Conservation (phyloP, 2,329 filamentous ascomycete species). For the Epichloe aotearoae region DNA sequence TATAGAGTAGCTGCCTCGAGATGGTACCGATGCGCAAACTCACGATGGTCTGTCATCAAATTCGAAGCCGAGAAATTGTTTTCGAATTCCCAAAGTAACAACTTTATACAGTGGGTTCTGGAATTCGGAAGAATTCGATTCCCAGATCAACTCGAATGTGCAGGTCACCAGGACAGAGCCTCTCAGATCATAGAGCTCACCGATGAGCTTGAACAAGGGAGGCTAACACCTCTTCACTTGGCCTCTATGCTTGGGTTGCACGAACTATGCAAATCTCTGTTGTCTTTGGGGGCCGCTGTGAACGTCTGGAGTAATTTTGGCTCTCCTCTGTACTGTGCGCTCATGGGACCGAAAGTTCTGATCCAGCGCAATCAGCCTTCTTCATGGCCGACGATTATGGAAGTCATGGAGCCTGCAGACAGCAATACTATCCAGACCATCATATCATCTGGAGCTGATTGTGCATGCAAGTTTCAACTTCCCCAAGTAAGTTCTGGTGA, state of each 20-base stretch:
- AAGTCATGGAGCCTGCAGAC: not conserved
- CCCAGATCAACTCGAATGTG: constrained; percentile 10
- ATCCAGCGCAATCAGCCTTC: constrained; percentile 7
- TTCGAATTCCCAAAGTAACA: constrained; percentile 11
- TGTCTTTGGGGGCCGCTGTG: constrained; percentile 10
- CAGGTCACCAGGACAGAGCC: constrained; percentile 8
- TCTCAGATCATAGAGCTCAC: constrained; percentile 17
- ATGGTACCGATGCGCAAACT: constrained; percentile 16
- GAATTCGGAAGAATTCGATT: constrained; percentile 20
- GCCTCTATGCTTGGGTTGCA: constrained; percentile 21
- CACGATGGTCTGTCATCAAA: constrained; percentile 16
- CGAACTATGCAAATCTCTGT: constrained; percentile 15
- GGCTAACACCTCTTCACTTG: constrained; percentile 19
- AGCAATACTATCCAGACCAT: not conserved
- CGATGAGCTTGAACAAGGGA: constrained; percentile 15
- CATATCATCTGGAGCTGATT: not conserved
- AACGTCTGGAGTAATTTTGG: constrained; percentile 14
- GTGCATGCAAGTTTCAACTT: constrained; percentile 2
- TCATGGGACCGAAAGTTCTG: constrained; percentile 19
- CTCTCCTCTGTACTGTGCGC: constrained; percentile 21
- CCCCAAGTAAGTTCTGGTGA: not conserved
- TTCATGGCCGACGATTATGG: constrained; percentile 3
- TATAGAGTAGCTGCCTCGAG: constrained; percentile 13
- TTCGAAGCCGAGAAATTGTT: constrained; percentile 18
- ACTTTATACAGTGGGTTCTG: constrained; percentile 24